Evolutionary conservation across 768 basidiomycete species (phyloP).

Genomic region (Collybia nuda): DNA sequence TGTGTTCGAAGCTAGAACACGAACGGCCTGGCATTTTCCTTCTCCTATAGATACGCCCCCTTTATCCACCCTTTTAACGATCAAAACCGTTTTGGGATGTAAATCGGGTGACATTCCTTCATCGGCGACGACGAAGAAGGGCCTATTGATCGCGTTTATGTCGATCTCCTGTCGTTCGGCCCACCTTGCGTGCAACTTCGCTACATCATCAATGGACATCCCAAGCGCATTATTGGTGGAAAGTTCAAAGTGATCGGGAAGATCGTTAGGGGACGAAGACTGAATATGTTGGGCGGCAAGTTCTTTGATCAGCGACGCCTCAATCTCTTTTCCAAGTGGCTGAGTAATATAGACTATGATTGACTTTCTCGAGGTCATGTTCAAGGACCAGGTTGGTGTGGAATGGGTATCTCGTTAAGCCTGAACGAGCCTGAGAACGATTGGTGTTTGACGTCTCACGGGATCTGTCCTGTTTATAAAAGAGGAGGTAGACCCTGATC

Average conservation of each 20-base stretch:
- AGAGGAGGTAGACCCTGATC: no score
- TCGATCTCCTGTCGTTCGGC: not conserved
- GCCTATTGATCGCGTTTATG: constrained; percentile 1
- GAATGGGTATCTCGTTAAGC: not conserved
- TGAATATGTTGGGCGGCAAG: constrained; percentile 7
- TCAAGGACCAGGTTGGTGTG: not conserved
- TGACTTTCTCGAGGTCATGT: constrained; percentile 5
- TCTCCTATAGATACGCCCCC: not conserved
- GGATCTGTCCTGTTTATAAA: not conserved
- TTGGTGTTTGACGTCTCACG: not conserved
- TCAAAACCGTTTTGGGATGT: constrained; percentile 14
- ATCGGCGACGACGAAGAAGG: constrained; percentile 13
- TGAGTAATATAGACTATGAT: constrained; percentile 14
- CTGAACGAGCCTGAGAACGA: constrained; percentile 5
- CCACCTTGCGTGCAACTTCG: not conserved
- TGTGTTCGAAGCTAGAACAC: constrained; percentile 12
- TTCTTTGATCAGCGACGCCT: constrained; percentile 6
- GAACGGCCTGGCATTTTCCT: constrained; percentile 7
- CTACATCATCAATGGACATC: constrained; percentile 7
- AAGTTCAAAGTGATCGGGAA: constrained; percentile 4
- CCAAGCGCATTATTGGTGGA: constrained; percentile 4
- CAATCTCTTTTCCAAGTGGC: not conserved
- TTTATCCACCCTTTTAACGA: constrained; percentile 10
- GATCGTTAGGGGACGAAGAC: not conserved
- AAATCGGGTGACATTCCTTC: constrained; percentile 12